A percentile compares a stretch with the other conserved stretches of the same genome.
Evolutionary conservation across 139 green algal genomes (phyloP).

Genomic region (Pseudopediastrum boryanum): DNA sequence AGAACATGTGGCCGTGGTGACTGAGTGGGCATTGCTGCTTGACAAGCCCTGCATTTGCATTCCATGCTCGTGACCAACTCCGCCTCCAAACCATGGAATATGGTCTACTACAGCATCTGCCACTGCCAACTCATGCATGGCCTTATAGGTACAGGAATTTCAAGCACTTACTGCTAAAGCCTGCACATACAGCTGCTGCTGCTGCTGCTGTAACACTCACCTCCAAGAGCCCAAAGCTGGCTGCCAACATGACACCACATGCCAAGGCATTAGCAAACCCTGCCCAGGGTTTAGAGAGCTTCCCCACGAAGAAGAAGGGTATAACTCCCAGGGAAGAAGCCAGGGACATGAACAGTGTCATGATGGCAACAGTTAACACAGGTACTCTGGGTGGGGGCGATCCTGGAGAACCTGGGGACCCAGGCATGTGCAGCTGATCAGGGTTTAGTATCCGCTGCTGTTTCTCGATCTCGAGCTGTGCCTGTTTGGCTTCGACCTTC

Average conservation of each 20-base stretch:
- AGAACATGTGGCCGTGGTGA: not conserved
- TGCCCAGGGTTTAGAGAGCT: slow-evolving; percentile 56
- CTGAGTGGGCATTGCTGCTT: not conserved
- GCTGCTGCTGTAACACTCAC: slow-evolving; percentile 49
- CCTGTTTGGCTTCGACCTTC: too few relatives aligned
- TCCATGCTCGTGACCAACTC: not conserved
- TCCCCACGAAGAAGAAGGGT: slow-evolving; percentile 78
- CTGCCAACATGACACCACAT: slow-evolving; percentile 97
- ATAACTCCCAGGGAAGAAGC: slow-evolving; percentile 71
- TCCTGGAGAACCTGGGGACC: too few relatives aligned
- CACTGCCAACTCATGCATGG: not conserved
- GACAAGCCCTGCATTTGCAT: not conserved
- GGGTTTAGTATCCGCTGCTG: too few relatives aligned
- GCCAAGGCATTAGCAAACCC: slow-evolving; percentile 91
- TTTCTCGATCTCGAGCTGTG: too few relatives aligned
- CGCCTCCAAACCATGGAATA: not conserved
- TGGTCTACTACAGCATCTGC: too few relatives aligned
- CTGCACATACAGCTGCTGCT: slow-evolving; percentile 9
- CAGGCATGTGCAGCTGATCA: too few relatives aligned
- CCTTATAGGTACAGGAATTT: not conserved
- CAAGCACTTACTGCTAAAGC: not conserved
- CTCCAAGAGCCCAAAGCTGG: slow-evolving; percentile 94
- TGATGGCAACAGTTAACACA: slow-evolving; percentile 46
- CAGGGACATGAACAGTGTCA: slow-evolving; percentile 69
- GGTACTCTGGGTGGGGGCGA: slow-evolving; percentile 3